A percentile compares a stretch with the other conserved stretches of the same genome.
Evolutionary conservation across 2,329 filamentous ascomycete genomes (phyloP).

Genomic region (Arthroderma uncinatum): DNA sequence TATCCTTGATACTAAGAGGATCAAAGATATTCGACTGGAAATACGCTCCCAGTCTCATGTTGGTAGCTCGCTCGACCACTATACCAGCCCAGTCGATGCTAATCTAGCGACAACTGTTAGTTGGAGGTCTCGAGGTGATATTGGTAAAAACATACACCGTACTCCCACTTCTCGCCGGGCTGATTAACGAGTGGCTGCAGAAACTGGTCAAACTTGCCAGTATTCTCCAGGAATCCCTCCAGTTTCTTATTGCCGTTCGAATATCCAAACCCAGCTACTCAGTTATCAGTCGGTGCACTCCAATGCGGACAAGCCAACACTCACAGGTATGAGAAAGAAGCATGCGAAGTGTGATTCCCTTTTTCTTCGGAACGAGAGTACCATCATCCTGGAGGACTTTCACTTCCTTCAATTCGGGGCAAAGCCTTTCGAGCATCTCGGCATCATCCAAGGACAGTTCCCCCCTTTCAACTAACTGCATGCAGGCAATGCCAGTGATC

Average conservation of each 20-base stretch:
- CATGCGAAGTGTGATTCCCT: constrained; percentile 47
- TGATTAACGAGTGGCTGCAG: constrained; percentile 49
- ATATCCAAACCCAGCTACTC: not conserved
- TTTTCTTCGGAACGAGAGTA: constrained; percentile 33
- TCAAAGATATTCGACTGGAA: not conserved
- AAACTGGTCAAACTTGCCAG: constrained; percentile 50
- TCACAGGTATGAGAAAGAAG: constrained; percentile 40
- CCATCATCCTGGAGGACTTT: constrained; percentile 32
- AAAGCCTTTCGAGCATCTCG: constrained; percentile 29
- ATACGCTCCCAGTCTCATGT: not conserved
- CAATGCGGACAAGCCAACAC: not conserved
- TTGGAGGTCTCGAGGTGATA: not conserved
- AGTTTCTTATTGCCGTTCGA: not conserved
- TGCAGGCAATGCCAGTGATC: constrained; percentile 34
- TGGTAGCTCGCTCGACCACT: not conserved
- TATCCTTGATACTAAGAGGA: not conserved
- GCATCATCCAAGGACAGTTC: constrained; percentile 33
- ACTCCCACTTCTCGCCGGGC: constrained; percentile 51
- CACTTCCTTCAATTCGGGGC: constrained; percentile 35
- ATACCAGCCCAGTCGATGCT: not conserved
- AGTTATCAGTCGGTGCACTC: too few relatives aligned
- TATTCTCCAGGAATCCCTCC: not conserved
- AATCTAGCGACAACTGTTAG: not conserved
- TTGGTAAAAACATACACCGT: constrained; percentile 38
- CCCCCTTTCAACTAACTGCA: constrained; percentile 40